These are phyloP conservation scores for Grosmannia serpens DNA, from an alignment of 2,329 filamentous ascomycete species.

Conservation along the genomic window DNA sequence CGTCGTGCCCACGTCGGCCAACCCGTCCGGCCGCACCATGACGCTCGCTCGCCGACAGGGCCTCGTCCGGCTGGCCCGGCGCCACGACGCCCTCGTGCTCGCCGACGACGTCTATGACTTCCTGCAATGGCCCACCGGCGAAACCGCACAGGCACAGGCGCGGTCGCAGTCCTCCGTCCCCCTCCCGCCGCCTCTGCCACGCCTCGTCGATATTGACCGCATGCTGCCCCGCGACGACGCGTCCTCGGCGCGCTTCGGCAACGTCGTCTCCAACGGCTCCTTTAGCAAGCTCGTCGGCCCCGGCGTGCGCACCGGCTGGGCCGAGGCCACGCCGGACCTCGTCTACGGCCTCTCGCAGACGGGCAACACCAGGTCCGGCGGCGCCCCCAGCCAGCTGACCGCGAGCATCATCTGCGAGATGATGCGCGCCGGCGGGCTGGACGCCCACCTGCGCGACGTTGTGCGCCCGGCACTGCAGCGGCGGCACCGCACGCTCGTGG, in stretches of 20 bases:
- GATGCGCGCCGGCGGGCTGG: conserved; percentile 32
- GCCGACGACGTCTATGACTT: conserved; percentile 93
- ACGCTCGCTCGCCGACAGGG: conserved; percentile 51
- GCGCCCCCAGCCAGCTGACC: conserved; percentile 38
- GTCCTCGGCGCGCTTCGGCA: conserved; percentile 55
- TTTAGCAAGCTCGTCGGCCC: conserved; percentile 84
- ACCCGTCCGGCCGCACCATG: conserved; percentile 80
- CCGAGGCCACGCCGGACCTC: conserved; percentile 53
- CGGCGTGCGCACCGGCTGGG: conserved; percentile 79
- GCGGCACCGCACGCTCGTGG: conserved; percentile 40
- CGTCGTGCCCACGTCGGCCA: conserved; percentile 76
- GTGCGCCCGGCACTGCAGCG: conserved; percentile 35
- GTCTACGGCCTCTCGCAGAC: conserved; percentile 39
- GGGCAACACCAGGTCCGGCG: conserved; percentile 43
- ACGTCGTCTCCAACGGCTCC: conserved; percentile 74
- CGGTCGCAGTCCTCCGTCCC: conserved; percentile 15
- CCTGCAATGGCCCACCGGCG: conserved; percentile 56
- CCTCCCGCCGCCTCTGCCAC: conserved; percentile 41
- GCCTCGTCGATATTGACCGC: conserved; percentile 69
- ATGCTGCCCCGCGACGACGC: conserved; percentile 35
- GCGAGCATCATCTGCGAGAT: conserved; percentile 40
- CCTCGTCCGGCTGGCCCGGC: conserved; percentile 65
- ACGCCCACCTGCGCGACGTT: conserved; percentile 28
- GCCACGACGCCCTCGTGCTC: conserved; percentile 71
- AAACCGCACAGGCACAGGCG: too few relatives aligned